Percentiles rank a stretch among this genome's conserved stretches.
Evolutionary conservation across 2,329 filamentous ascomycete genomes (phyloP).

Genomic region (Cladosporium sp.): DNA sequence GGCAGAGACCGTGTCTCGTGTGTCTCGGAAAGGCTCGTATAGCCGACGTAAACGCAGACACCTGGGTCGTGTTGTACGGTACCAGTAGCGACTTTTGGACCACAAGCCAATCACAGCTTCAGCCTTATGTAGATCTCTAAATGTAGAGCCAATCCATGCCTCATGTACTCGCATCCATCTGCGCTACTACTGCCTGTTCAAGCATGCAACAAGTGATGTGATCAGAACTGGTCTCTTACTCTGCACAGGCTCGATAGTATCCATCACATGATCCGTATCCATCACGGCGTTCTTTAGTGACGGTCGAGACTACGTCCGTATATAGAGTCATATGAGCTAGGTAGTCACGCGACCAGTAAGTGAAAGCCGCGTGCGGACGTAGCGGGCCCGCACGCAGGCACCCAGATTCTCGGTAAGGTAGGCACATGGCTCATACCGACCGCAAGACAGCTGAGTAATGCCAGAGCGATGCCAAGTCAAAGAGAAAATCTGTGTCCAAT

Average conservation of each 20-base stretch:
- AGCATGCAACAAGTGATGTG: too few species aligned
- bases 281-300: too few species aligned
- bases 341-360: constrained; percentile 1
- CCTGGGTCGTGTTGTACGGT: background rate
- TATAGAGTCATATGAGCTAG: constrained; percentile 1
- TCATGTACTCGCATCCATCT: too few species aligned
- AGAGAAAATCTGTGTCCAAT: background rate
- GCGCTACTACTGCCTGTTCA: too few species aligned
- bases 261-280: too few species aligned
- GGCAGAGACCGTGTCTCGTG: constrained; percentile 2
- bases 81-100: background rate
- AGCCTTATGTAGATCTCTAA: background rate
- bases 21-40: constrained; percentile 13
- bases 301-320: background rate
- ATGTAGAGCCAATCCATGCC: too few species aligned
- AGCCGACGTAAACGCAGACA: background rate
- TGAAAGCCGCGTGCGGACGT: background rate
- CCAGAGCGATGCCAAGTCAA: background rate
- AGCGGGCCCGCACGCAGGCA: background rate
- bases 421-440: background rate
- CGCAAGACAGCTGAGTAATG: background rate
- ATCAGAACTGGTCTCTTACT: too few species aligned
- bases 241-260: too few species aligned
- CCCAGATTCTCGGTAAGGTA: background rate
- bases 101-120: background rate